Evolutionary conservation across 2,329 filamentous ascomycete species (phyloP), one percentile per base, ranked within the genome.

Genomic region (Trichoderma oligosporum): DNA sequence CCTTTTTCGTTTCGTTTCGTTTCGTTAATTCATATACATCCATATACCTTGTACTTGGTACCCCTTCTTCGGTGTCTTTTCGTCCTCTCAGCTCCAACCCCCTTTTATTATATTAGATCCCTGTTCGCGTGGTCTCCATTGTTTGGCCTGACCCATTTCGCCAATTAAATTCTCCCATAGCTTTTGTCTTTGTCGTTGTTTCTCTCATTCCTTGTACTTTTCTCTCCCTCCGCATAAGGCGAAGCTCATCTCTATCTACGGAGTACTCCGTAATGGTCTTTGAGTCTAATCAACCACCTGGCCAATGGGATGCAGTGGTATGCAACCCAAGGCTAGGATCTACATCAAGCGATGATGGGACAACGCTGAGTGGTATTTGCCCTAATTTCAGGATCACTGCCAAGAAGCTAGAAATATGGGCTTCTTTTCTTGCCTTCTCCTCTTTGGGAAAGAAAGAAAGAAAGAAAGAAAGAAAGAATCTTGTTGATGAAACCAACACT

Each of bases 381-480:
- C 52, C 24, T 55, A 41, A 55, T 55, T 55, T 55, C 52, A 55
- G 52, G 52, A 55, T 55, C 7, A 22, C 7, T 31, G 52, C 52
- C 52, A 55, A 55, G 52, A 22, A 39, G 39, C 39, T 36, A 55
- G 22, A 39, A 46, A 46, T 11, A 31, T 6, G 27, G 27, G 52
- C 31, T 27, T 25, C n/a, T 46, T 12, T 22, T 25, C 31, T 52
- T 31, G 27, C 27, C 52, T 39, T 41, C 52, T 46, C 52, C 22
- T 55, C 52, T 29, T 46, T 46, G 38, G 41, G 52, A 8, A 36
- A 22, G 11, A 12, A 22, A 12, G 24, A 38, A 29, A 46, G 41
- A n/a, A n/a, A n/a, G n/a, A n/a, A n/a, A n/a, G n/a, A n/a, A n/a
- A n/a, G n/a, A n/a, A n/a, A n/a, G n/a, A n/a, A n/a, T n/a, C n/a